phyloP scores from a whole-genome alignment of 2,329 filamentous ascomycete species.

The Arthrobotrys iridis region DNA sequence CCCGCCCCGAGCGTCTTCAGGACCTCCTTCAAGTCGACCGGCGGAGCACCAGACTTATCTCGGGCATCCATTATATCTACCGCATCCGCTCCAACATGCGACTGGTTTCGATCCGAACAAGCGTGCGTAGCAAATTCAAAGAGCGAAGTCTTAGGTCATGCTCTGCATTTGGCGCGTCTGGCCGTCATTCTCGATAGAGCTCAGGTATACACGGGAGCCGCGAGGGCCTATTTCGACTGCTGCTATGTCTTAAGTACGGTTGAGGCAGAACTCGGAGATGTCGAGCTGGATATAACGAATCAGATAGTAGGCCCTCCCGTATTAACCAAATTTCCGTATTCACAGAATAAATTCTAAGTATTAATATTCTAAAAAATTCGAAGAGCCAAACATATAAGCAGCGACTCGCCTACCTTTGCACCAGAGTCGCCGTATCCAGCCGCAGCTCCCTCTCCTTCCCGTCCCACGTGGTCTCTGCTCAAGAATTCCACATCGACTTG shows the following conservation, averaged over 20 bases:
- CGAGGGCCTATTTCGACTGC: conserved; percentile 37
- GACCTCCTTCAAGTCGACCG: neutral
- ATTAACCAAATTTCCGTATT: neutral
- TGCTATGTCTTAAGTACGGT: conserved; percentile 27
- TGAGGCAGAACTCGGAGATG: conserved; percentile 6
- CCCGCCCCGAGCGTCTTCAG: neutral
- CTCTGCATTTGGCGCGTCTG: conserved; percentile 40
- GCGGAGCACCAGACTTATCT: neutral
- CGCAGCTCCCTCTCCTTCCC: conserved; percentile 5
- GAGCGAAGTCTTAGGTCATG: conserved; percentile 23
- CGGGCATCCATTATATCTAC: conserved; percentile 3
- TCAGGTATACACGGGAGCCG: conserved; percentile 33
- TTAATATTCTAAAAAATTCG: neutral
- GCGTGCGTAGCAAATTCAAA: conserved; percentile 2
- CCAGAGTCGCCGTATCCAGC: neutral
- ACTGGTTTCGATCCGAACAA: conserved; percentile 15
- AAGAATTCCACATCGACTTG: neutral
- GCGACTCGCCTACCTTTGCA: conserved; percentile 31
- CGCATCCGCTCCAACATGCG: neutral
- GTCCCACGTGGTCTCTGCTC: neutral
- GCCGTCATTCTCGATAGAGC: conserved; percentile 40
- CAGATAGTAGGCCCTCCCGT: conserved; percentile 28
- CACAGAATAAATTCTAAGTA: neutral
- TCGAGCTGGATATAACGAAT: conserved; percentile 28
- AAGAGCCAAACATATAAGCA: conserved; percentile 38